Base-by-base conservation (phyloP, 1,284 basidiomycete genomes). In the Ceratobasidium sp. region DNA sequence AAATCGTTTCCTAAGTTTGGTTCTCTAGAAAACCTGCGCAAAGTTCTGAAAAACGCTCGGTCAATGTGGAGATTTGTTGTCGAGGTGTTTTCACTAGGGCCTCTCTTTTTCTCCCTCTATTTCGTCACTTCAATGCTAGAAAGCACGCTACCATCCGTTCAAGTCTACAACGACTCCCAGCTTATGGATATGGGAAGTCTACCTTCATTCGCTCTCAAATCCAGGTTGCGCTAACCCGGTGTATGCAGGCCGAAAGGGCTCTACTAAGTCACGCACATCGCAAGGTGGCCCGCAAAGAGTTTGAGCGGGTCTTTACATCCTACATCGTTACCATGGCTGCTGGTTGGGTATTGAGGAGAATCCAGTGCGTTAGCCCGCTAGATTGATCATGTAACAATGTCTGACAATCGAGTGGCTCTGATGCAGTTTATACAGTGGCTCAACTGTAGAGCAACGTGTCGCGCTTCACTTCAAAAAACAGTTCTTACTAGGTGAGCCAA, bases 391-490 rank as follows among this genome's bases (percentile, higher is more conserved):
- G 15, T 5, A 34, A 7, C 17, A 4, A 8, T 1, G 3, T 64
- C 38, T 8, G 17, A 40, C 17, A 25, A 64, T 5, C 25, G 3
- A 2, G 47, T 52, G 5, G 17, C 38, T 40, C 3, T 38, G 15
- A 3, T 38, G 2, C n/a, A 64, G 58, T 15, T 40, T 20, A 20
- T 34, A 22, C 12, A 65, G 45, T 25, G 49, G 50, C 8, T 54
- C 67, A 20, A 64, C 42, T 50, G 34, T 71, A 5, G 38, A 54
- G 32, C 47, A 54, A 22, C 45, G 64, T 17, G 32, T 71, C 8
- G 49, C 42, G 15, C 25, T 62, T 17, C 65, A 71, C 20, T 62
- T 68, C 65, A 60, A 68, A 17, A 56, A 71, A 31, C 65, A 49
- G 12, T 31, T 69, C 4, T 38, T 62, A 25, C 32, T 22, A 29